Evolutionary conservation across 148 eudicot species (phyloP), one percentile per base, ranked within the genome.

Genomic region (Rhododendron kiyosumense): DNA sequence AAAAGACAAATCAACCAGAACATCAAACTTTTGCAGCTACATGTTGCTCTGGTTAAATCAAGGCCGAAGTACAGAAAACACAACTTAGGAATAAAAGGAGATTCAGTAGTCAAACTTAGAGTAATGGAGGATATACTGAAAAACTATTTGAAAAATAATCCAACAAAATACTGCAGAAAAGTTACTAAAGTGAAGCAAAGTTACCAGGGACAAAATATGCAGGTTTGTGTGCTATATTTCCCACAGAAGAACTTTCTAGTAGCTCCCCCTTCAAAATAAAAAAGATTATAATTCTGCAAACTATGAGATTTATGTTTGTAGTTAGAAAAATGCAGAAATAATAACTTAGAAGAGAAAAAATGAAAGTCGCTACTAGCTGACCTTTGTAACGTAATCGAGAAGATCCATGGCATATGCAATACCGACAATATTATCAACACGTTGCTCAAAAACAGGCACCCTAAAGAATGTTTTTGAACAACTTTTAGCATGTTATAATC

Each of bases 381-480:
- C 99, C 98, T 95, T 95, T 75, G 90, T 94, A 82, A 93, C 95
- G 84, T 87, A 94, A 91, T 97, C 99, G 36, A 97, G 90, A 88
- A 97, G 94, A 89, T 95, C 99, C 99, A 97, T 97, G 38, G 99
- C 99, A 90, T 97, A 97, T 65, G 99, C 98, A 81, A 97, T 92
- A 82, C 99, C 99, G 85, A 97, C 98, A 83, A 95, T 95, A 90
- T 97, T 97, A 87, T 97, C 99, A 85, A 97, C 90, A 13, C 99
- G 98, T 88, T 95, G 94, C 90, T 97, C 99, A 87, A 94, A 97
- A 84, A 94, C 99, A 87, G 99, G 99, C 46, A 97, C 95, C 92
- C 99, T 97, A 69, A 69, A 75, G 86, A 86, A 85, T 52, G 87
- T 78, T 79, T 52, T 67, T 28, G 43, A 3, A 69, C 1, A 12